phyloP scores from a whole-genome alignment of 306 rosid species.

The Albizia julibrissin region DNA sequence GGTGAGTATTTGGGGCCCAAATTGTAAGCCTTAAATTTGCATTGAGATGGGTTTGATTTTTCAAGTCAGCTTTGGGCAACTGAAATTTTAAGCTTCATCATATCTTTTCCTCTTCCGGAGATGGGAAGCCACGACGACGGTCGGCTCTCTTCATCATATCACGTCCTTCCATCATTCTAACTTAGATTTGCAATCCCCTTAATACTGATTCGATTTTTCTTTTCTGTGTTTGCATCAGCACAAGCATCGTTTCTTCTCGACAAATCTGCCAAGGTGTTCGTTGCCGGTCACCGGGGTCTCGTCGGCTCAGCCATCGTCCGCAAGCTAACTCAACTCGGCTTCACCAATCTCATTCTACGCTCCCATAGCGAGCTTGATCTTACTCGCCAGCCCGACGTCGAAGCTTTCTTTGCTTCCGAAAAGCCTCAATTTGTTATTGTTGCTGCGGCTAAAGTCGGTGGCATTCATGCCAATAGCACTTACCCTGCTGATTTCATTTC shows the following conservation, averaged over 20 bases:
- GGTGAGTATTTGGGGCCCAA: neutral
- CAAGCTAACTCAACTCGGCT: conserved; percentile 73
- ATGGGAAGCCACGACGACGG: conserved; percentile 69
- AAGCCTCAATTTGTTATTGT: conserved; percentile 78
- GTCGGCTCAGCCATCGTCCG: conserved; percentile 92
- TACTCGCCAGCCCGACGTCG: conserved; percentile 81
- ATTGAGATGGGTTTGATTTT: neutral
- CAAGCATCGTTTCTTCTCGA: conserved; percentile 52
- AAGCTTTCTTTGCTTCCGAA: conserved; percentile 75
- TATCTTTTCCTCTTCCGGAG: neutral
- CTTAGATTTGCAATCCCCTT: conserved; percentile 18
- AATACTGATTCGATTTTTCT: neutral
- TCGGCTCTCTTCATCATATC: conserved; percentile 40
- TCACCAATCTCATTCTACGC: conserved; percentile 64
- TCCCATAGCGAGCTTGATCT: conserved; percentile 85
- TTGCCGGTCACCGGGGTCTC: conserved; percentile 95
- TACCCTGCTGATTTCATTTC: conserved; percentile 91
- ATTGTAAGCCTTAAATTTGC: neutral
- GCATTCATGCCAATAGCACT: conserved; percentile 93
- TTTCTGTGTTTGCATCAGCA: conserved; percentile 33
- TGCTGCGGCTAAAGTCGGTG: conserved; percentile 99
- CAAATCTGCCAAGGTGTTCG: conserved; percentile 83
- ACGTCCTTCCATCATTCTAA: neutral
- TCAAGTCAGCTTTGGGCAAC: neutral
- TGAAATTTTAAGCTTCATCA: conserved; percentile 7